Evolutionary conservation across 805 yeast genomes (phyloP).

Genomic region (Cephaloascus fragrans): DNA sequence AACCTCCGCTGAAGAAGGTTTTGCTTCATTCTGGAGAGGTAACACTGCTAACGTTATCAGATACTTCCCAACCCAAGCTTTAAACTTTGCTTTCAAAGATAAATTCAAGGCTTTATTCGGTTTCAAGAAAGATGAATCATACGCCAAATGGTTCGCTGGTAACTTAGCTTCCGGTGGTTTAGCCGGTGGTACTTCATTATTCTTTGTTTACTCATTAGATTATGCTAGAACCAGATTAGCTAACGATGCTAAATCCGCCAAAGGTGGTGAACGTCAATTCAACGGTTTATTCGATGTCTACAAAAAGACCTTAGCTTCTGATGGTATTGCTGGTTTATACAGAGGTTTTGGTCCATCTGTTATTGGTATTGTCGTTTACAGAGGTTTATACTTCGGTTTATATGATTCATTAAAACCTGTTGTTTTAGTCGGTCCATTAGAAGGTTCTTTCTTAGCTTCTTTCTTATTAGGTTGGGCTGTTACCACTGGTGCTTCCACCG

Average conservation of each 20-base stretch:
- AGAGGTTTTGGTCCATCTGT: slow-evolving; percentile 46
- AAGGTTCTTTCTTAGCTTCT: slow-evolving; percentile 40
- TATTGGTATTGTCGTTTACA: slow-evolving; percentile 39
- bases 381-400: slow-evolving; percentile 43
- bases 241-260: slow-evolving; percentile 39
- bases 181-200: slow-evolving; percentile 42
- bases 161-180: slow-evolving; percentile 44
- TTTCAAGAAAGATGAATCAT: slow-evolving; percentile 36
- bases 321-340: slow-evolving; percentile 44
- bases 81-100: slow-evolving; percentile 41
- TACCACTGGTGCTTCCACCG: slow-evolving; percentile 42
- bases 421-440: slow-evolving; percentile 40
- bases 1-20: slow-evolving; percentile 42
- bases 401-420: slow-evolving; percentile 41
- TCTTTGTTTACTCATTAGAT: slow-evolving; percentile 42
- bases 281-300: slow-evolving; percentile 42
- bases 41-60: slow-evolving; percentile 42
- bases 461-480: slow-evolving; percentile 42
- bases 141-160: slow-evolving; percentile 40
- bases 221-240: slow-evolving; percentile 44
- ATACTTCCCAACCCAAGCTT: slow-evolving; percentile 44
- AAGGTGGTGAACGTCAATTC: slow-evolving; percentile 37
- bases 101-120: slow-evolving; percentile 38
- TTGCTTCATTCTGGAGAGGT: slow-evolving; percentile 41
- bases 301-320: slow-evolving; percentile 39